Evolutionary conservation across 495 filamentous ascomycete genomes (phyloP), one percentile per base, ranked within the genome.

Genomic region (Usnea hakonensis): DNA sequence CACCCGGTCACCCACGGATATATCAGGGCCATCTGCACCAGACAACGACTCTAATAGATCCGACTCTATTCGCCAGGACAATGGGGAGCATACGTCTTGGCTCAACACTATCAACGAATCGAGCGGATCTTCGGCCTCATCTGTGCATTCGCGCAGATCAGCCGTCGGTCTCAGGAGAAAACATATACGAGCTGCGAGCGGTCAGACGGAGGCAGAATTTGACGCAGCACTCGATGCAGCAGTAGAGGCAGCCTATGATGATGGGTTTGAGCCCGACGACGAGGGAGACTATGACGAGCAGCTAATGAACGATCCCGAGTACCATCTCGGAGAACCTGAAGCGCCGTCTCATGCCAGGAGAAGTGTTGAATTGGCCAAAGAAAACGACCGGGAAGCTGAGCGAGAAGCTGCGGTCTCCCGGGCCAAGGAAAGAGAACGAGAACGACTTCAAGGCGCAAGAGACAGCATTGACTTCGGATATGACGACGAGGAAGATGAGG

Each of bases 61-160:
- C 59, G 55, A 72, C 57, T 85, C 85, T 63, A 75, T 73, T 32
- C 75, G 82, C 43, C 84, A 79, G 36, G 76, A 79, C 35, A 90
- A 88, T 66, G 84, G 84, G 61, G 90, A 89, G 63, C 89, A 91
- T 17, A 88, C 88, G 28, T 96, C 92, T 8, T 98, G 94, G 94
- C 75, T 98, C 11, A 91, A 97, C 70, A 95, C 94, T 0, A 97
- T 97, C 59, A 93, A 97, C 73, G 94, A 98, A 70, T 96, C 91
- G 11, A 90, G 87, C 37, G 87, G 84, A 19, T 96, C 92, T 28
- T 86, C 84, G 8, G 78, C 84, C 26, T 88, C 90, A 4, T 95
- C 90, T n/a, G 79, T 89, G 2, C 88, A 91, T 71, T 95, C 92
- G 0, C 78, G 88, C 57, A 83, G 85, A 9, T 92, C 89, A 3